Base-by-base conservation (phyloP, 768 basidiomycete genomes). In the Paxillus ammoniavirescens region DNA sequence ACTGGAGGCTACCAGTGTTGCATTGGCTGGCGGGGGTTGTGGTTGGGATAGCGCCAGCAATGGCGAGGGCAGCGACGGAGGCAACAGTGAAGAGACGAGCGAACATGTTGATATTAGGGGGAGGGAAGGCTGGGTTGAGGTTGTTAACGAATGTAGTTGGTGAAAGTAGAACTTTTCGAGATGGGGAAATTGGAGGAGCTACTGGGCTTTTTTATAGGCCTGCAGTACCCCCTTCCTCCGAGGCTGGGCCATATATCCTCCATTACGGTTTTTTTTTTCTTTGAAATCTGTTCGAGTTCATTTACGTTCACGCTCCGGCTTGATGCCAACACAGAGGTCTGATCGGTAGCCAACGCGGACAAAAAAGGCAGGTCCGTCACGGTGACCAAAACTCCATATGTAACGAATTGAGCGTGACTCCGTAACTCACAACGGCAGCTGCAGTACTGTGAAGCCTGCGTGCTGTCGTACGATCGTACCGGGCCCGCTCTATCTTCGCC, bases 81-180 rank as follows among this genome's bases (percentile, higher is more conserved):
- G 57, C 61, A 45, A 61, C 42, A 10, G 53, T 18, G 43, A 55
- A 41, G 21, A 59, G 33, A 52, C 57, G 55, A 55, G 55, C 44
- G 30, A 62, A 63, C 61, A 63, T 63, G 33, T 21, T 49, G 54
- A 53, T 53, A 3, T 1, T 48, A 33, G 43, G 42, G 40, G 21
- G 3, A 21, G 21, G 5, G 50, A 0, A 8, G n/a, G 37, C 31
- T 31, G 31, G 14, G 18, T 28, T 5, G 21, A 10, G 42, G 5
- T 37, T 17, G 18, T 23, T 47, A 57, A 53, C 8, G 58, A 57
- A 10, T 57, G 58, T 40, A 23, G 51, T 2, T 30, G 17, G n/a
- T 18, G 18, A 35, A 14, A 8, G 42, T 43, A 44, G 50, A 58
- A 30, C 35, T 8, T 1, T 17, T 30, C 40, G 21, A 17, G 49